Base-by-base conservation (phyloP, 2,329 filamentous ascomycete species). In the Colletotrichum melonis region DNA sequence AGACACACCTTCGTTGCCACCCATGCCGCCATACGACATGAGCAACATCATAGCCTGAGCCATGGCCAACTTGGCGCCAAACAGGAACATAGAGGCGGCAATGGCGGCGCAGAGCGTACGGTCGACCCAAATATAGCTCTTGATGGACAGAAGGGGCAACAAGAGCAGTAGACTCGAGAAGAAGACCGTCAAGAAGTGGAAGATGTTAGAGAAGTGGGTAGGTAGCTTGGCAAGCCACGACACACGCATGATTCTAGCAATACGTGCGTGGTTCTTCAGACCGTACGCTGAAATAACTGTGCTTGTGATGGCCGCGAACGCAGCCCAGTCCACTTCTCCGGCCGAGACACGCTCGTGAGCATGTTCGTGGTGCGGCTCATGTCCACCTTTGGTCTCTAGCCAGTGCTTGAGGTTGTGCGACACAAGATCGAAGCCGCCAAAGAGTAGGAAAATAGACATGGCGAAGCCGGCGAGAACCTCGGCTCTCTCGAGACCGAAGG, bases 401-500 rank as follows among this genome's bases (percentile, higher is more conserved):
- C 95, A 90, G 82, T 99, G 96, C 80, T 98, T 97, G 19, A 98
- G 87, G 73, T 95, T 96, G 81, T 99, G 97, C 54, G 94, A 97
- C 74, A 99, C 93, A 62, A 99, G 90, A 78, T 99, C 97, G 78
- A 98, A 93, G 24, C 96, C 96, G 87, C 98, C 98, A 83, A 99
- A 99, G n/a, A 98, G 90, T 14, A 99, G 90, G 74, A 98, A 95
- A 52, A 99, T 93, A 64, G 95, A 97, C 91, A 98, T 95, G 74
- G 95, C 97, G 76, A 99, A 98, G 22, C 97, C 97, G 46, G 95
- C 95, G 19, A 99, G 90, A 5, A 99, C 96, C 82, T 99, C 97
- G 72, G 94, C 94, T 67, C 97, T 91, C 84, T 98, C 95, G 28
- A 99, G 89, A 4, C 93, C 95, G 80, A 99, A 99, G 0, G 97